Percentiles rank a stretch among this genome's conserved stretches.
Evolutionary conservation across 225 moss, liverwort and hornwort species (phyloP).

Genomic region (Rhytidiadelphus loreus): DNA sequence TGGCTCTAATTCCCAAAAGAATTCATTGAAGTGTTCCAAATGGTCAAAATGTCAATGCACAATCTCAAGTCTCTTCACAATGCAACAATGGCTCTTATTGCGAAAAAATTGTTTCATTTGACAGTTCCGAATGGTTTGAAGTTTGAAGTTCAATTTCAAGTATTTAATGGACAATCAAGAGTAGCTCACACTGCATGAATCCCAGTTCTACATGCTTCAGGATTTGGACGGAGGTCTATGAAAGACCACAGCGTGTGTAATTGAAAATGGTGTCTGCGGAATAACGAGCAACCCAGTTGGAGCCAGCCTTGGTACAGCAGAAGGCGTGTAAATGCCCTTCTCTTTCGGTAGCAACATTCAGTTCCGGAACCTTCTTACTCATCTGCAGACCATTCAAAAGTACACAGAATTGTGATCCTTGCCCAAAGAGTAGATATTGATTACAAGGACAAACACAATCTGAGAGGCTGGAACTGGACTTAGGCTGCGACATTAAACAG

Average conservation of each 20-base stretch:
- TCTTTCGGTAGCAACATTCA: slow-evolving; percentile 36
- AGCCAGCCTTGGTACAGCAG: slow-evolving; percentile 38
- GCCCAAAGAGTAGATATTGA: not conserved
- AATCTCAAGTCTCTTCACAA: not conserved
- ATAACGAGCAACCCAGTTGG: slow-evolving; percentile 29
- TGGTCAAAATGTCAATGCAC: not conserved
- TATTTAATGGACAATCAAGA: not conserved
- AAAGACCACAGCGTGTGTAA: not conserved
- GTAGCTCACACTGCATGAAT: not conserved
- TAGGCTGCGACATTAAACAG: not conserved
- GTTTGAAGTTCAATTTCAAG: not conserved
- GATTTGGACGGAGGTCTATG: not conserved
- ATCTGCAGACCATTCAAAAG: slow-evolving; percentile 14
- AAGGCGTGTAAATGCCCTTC: slow-evolving; percentile 45
- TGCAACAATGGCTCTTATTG: not conserved
- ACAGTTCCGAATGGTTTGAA: not conserved
- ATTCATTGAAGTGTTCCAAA: not conserved
- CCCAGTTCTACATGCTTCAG: not conserved
- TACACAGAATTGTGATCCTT: not conserved
- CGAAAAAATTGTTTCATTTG: not conserved
- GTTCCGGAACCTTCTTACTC: slow-evolving; percentile 8
- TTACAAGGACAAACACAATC: not conserved
- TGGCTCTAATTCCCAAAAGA: too few relatives aligned
- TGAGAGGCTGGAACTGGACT: not conserved
- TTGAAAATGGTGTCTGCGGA: slow-evolving; percentile 19